These are phyloP conservation scores for Lyophyllum atratum DNA, from an alignment of 768 basidiomycete genomes.

Conservation along the genomic window DNA sequence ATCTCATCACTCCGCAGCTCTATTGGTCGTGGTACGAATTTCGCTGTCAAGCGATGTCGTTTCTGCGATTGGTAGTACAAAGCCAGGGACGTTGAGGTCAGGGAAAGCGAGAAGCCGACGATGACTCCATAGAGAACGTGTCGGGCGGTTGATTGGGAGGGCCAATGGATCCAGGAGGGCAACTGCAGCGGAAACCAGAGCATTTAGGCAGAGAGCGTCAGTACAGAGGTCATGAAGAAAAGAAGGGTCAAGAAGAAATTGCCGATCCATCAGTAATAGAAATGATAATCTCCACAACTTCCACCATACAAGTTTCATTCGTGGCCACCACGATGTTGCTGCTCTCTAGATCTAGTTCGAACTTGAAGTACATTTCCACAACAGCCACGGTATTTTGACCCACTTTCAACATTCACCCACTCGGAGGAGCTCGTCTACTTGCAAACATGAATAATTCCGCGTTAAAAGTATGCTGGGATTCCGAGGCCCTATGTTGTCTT, in stretches of 20 bases:
- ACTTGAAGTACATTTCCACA: neutral
- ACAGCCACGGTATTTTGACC: neutral
- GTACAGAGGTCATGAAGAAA: conserved; percentile 14
- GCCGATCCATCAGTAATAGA: conserved; percentile 4
- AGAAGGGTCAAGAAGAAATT: conserved; percentile 5
- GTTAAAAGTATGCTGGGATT: neutral
- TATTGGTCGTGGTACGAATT: conserved; percentile 57
- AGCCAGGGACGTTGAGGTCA: conserved; percentile 68
- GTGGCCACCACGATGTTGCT: neutral
- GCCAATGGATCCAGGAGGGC: conserved; percentile 36
- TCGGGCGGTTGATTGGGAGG: conserved; percentile 35
- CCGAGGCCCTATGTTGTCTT: neutral
- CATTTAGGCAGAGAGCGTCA: conserved; percentile 15
- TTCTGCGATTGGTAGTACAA: conserved; percentile 53
- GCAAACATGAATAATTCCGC: conserved; percentile 9
- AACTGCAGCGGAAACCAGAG: conserved; percentile 23
- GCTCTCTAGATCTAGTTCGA: neutral
- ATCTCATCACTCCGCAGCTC: conserved; percentile 78
- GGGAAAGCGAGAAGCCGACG: conserved; percentile 75
- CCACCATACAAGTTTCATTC: neutral
- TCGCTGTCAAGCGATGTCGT: conserved; percentile 39
- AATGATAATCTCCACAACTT: conserved; percentile 3
- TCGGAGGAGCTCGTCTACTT: conserved; percentile 1
- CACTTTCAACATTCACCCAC: neutral
- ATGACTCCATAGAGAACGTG: conserved; percentile 51